Evolutionary conservation across 2,329 filamentous ascomycete species (phyloP), one percentile per base, ranked within the genome.

Genomic region (Colletotrichum agaves): DNA sequence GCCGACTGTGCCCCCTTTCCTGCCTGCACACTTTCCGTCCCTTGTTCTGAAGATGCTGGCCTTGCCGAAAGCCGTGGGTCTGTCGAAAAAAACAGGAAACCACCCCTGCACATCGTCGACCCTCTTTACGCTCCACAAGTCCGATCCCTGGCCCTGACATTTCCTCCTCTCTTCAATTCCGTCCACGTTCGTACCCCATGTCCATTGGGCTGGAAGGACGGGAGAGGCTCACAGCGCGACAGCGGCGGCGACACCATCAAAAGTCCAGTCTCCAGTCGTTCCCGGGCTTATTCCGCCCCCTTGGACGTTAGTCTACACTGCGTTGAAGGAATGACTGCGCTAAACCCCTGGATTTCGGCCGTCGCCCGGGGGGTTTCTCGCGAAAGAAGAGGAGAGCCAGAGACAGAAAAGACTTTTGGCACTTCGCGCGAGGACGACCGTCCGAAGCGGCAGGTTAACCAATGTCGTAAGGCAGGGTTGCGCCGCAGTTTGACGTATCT

Each of bases 41-140:
- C 61, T 61, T 59, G 31, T 35, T 31, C 13, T 23, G 10, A 46
- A 39, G 37, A 21, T 52, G 21, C 33, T 61, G 58, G 35, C 43
- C 59, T 67, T 67, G 63, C 64, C 61, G 64, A 67, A 63, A 47
- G 59, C 64, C 60, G 63, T 37, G 63, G 35, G 27, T 33, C 23
- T 43, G 58, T 66, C 44, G n/a, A 58, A 27, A 27, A 52, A 31
- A 15, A 1, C 12, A 53, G 6, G 63, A 7, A 27, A 27, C 5
- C 6, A 71, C 17, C 73, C 72, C 66, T 73, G 67, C 7, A 60
- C 69, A 65, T 72, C 66, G 35, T 73, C 72, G 15, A 73, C 65
- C 69, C 61, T 72, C 72, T 70, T 71, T 75, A 33, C 50, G 17
- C 61, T n/a, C 61, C 53, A 55, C 61, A 46, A 41, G 37, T 64